Conservation (phyloP, 257 asterid genomes). For the Solanum corneliomulleri region DNA sequence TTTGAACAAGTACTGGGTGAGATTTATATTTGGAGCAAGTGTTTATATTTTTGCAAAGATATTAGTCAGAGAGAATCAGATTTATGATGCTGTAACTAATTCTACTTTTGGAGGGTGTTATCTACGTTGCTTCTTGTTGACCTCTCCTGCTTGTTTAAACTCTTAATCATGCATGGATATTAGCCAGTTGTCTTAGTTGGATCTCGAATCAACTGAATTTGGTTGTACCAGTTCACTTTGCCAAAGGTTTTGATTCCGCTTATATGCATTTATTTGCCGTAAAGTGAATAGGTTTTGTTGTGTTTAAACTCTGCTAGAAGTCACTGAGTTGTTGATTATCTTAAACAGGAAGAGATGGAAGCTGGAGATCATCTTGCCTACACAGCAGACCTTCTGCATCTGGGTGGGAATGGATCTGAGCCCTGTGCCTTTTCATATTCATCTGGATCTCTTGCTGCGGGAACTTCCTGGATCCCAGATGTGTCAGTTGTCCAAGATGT, state of each 20-base stretch:
- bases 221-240: neutral
- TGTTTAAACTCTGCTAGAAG: neutral
- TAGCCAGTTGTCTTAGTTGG: neutral
- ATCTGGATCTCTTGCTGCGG: slow-evolving; percentile 14
- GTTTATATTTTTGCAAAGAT: neutral
- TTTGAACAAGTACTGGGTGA: neutral
- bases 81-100: neutral
- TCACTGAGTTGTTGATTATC: neutral
- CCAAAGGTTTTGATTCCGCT: neutral
- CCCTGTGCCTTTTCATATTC: slow-evolving; percentile 23
- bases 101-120: neutral
- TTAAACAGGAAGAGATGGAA: slow-evolving; percentile 36
- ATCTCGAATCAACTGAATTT: neutral
- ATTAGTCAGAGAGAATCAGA: neutral
- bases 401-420: slow-evolving; percentile 20
- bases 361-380: slow-evolving; percentile 25
- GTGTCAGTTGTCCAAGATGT: slow-evolving; percentile 14
- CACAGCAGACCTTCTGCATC: slow-evolving; percentile 24
- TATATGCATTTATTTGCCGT: neutral
- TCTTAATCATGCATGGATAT: neutral
- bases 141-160: neutral
- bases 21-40: neutral
- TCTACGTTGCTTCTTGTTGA: neutral
- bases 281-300: neutral
- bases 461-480: neutral